Conservation (phyloP, 2,329 filamentous ascomycete species). For the Colletotrichum sp. region DNA sequence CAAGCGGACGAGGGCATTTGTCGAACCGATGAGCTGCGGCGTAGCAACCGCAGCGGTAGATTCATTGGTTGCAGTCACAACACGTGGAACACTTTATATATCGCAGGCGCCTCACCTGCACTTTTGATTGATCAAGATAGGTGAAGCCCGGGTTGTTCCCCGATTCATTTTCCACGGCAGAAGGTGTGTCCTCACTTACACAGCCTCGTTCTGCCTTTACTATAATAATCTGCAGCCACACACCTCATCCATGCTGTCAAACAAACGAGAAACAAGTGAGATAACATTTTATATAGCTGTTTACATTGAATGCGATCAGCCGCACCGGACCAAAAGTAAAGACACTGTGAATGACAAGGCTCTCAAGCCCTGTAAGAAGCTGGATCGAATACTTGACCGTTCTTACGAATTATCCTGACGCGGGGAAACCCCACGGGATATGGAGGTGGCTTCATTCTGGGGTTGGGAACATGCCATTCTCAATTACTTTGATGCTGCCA, state of each 20-base stretch:
- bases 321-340: too few relatives aligned
- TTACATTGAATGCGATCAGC: not conserved
- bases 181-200: not conserved
- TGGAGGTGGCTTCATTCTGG: not conserved
- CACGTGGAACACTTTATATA: not conserved
- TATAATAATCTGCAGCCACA: accelerated
- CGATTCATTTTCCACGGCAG: not conserved
- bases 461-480: not conserved
- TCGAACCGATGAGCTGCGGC: not conserved
- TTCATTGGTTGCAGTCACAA: not conserved
- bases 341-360: not conserved
- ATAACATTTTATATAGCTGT: accelerated
- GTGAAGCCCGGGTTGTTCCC: not conserved
- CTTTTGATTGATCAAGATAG: not conserved
- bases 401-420: not conserved
- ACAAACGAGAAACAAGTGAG: accelerated
- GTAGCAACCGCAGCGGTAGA: not conserved
- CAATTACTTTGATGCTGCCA: not conserved
- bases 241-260: not conserved
- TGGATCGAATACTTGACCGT: not conserved
- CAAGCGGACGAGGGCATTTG: too few relatives aligned
- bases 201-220: not conserved
- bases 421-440: not conserved
- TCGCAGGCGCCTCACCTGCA: not conserved
- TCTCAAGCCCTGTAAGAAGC: too few relatives aligned